A percentile compares a stretch with the other conserved stretches of the same genome.
phyloP scores from a whole-genome alignment of 2,329 filamentous ascomycete genomes.

The Trichophaea hybrida region DNA sequence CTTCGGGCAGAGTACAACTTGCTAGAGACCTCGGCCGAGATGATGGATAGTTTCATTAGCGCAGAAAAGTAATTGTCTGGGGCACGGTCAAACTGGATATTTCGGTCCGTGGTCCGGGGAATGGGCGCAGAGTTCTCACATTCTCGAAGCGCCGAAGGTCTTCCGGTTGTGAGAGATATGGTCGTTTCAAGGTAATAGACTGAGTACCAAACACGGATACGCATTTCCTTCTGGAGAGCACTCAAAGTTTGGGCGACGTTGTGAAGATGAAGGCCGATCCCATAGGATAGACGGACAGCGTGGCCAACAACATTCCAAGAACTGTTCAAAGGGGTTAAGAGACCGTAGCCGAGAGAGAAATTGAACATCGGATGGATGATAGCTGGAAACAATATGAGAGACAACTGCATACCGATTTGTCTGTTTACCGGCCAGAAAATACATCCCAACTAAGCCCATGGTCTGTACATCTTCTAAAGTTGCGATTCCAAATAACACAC shows the following conservation, averaged over 20 bases:
- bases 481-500: conserved; percentile 22
- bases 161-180: conserved; percentile 13
- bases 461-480: conserved; percentile 22
- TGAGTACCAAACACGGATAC: conserved; percentile 16
- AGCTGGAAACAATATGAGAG: too few species aligned
- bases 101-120: background rate
- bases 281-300: conserved; percentile 22
- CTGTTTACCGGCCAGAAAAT: conserved; percentile 24
- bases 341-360: background rate
- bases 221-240: conserved; percentile 18
- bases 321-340: conserved; percentile 4
- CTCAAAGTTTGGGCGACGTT: conserved; percentile 13
- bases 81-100: background rate
- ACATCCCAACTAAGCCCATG: conserved; percentile 23
- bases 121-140: conserved; percentile 8
- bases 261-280: conserved; percentile 23
- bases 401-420: conserved; percentile 19
- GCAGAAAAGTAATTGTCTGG: conserved; percentile 13
- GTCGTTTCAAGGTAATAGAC: conserved; percentile 20
- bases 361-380: background rate
- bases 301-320: conserved; percentile 26
- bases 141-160: conserved; percentile 14
- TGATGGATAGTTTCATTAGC: conserved; percentile 5
- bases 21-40: conserved; percentile 8
- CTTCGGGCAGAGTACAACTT: conserved; percentile 9